Evolutionary conservation across 2,329 filamentous ascomycete genomes (phyloP), one percentile per base, ranked within the genome.

Genomic region (Alternaria panax): DNA sequence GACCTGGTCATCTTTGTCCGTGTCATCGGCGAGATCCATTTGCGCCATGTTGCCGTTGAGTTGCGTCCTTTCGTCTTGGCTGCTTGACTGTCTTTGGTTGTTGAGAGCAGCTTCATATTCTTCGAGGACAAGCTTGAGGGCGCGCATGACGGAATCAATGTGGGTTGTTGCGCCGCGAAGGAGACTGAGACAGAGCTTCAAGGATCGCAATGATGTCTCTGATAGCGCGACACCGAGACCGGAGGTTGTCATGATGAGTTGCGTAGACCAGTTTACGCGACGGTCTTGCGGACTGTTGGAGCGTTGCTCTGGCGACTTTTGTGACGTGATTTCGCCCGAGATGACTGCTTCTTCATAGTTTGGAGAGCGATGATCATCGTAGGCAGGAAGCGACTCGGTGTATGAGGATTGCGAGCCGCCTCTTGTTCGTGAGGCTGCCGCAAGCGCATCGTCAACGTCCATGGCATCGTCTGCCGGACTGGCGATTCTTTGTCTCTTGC

Each of bases 201-300:
- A 81, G 62, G 90, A 95, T 51, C 89, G 87, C 8, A 97, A 81
- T 22, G 92, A 96, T 71, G 95, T 90, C 18, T 96, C 90, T 70
- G 91, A 96, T 85, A 99, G 92, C 1, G 95, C 93, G 16, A 96
- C 90, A 64, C 93, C 93, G 1, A 98, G 85, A 0, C 93, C 94
- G 0, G 93, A 96, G 0, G 94, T 97, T 5, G 92, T 93, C 75
- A 96, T 91, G 66, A 97, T 91, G 18, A 97, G 82, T 14, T 93
- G 88, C 11, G 91, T 92, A 62, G 91, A 92, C 92, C 93, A 96
- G 40, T 82, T 84, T 11, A 72, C 83, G 25, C 78, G 75, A 43
- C 75, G 69, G 59, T 76, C 72, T 43, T 75, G 71, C 4, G 64
- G 76, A 65, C 67, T 73, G 51, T 59, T 63, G 48, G 57, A 47